Evolutionary conservation across 129 eudicot species (phyloP), one percentile per base, ranked within the genome.

Genomic region (Pulicaria dysenterica): DNA sequence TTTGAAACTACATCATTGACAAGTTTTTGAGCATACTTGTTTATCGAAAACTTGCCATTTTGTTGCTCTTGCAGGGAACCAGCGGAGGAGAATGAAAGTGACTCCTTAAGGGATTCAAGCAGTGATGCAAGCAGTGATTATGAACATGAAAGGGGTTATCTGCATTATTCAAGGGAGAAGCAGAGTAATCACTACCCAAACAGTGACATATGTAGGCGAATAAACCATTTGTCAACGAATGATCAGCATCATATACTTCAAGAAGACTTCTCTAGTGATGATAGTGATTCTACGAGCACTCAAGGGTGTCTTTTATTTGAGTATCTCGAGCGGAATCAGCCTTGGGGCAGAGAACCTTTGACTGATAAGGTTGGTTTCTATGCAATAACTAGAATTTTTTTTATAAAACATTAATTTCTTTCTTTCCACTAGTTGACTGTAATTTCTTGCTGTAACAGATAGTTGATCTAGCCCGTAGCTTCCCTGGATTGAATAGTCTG

Each of bases 51-150:
- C 1, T 61, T 12, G 39, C 11, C 56, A 8, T 57, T 36, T 40
- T 53, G 48, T 13, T 51, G 72, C 41, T 77, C 7, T 73, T 42
- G 11, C 51, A 94, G 97, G 89, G 89, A 77, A 67, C 83, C 69
- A 16, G 88, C 85, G n/a, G 97, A 86, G 81, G 97, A 90, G 50
- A 94, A 97, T 78, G 97, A 94, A 76, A 58, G 7, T 19, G 96
- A 94, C 36, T 91, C 65, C 74, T 90, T 73, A 39, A 85, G 92
- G 90, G 96, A 87, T 79, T 89, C 92, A 16, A 78, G 96, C 78
- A 87, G 98, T 82, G 96, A 85, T 73, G 92, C 83, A 58, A 89
- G 96, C 81, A 85, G 96, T 79, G 98, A 88, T 73, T 78, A 84
- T 70, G 96, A 92, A 54, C 92, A 81, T 40, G 95, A 87, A 12